These are phyloP conservation scores for Trypanosoma scelopori DNA, from an alignment of 208 protist species.

Conservation along the genomic window DNA sequence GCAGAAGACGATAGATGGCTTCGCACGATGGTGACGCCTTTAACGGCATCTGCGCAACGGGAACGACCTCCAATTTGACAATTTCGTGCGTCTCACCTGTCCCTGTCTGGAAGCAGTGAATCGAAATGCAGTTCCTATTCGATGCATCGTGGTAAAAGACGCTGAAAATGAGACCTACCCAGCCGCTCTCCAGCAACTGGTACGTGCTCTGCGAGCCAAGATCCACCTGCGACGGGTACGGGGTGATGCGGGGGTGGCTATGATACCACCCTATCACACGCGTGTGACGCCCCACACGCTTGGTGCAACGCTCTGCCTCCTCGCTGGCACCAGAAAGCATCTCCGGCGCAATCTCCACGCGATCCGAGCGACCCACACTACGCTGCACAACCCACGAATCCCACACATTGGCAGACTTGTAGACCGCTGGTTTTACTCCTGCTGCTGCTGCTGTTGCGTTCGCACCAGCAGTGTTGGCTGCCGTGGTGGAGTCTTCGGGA, in stretches of 20 bases:
- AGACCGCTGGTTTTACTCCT: neutral
- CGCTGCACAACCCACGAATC: conserved; percentile 45
- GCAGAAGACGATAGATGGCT: conserved; percentile 5
- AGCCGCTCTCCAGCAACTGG: conserved; percentile 74
- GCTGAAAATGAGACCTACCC: conserved; percentile 85
- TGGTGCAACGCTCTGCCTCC: conserved; percentile 52
- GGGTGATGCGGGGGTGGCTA: conserved; percentile 80
- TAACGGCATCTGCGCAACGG: conserved; percentile 27
- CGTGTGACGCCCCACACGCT: conserved; percentile 13
- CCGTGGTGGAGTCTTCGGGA: neutral
- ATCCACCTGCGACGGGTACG: conserved; percentile 72
- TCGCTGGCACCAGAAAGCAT: conserved; percentile 51
- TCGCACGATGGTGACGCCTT: conserved; percentile 10
- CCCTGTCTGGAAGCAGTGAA: conserved; percentile 74
- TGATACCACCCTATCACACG: conserved; percentile 86
- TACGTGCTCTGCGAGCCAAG: conserved; percentile 74
- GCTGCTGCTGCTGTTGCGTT: neutral
- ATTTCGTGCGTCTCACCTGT: conserved; percentile 39
- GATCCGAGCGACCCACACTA: conserved; percentile 69
- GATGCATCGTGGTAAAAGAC: conserved; percentile 63
- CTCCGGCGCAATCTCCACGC: conserved; percentile 71
- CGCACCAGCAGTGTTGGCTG: neutral
- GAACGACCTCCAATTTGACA: conserved; percentile 44
- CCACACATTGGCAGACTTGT: conserved; percentile 64
- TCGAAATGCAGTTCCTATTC: conserved; percentile 37